Evolutionary conservation across 176 grass and related monocot genomes (phyloP), one percentile per base, ranked within the genome.

Genomic region (Cenchrus americanus): DNA sequence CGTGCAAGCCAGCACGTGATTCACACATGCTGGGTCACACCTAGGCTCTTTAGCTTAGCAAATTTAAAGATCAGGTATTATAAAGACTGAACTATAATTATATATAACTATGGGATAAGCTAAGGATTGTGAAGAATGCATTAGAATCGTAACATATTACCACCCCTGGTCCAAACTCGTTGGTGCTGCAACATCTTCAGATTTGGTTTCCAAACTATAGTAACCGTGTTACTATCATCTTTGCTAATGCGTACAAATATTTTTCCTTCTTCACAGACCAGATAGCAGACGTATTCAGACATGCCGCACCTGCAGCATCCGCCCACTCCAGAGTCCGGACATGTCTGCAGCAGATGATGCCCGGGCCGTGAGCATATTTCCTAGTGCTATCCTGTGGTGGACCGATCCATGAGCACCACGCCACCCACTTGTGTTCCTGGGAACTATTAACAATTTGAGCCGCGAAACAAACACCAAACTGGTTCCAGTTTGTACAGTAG

Each of bases 391-490:
- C 26, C 61, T 68, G 48, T 41, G 13, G 48, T 41, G 13, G 22
- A 53, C 24, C 48, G 10, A 27, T 60, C 41, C 61, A 32, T 22
- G 23, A 26, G 48, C 86, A 71, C 46, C 7, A 62, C 41, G 17
- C 14, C 10, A 14, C 43, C 58, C 52, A 47, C 81, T 70, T 52
- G 7, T 72, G 37, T 60, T 66, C 26, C 74, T 65, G 55, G 65
- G 74, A 71, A 66, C 26, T 88, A 83, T 88, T 73, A 66, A 88
- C 80, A 88, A 66, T 73, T 32, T 55, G 58, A 57, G 46, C 42
- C 44, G 4, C 82, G 53, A 62, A 70, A 71, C 73, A 62, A 62
- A 52, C 34, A 71, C 32, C 42, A 57, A 46, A 76, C 57, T 1
- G 5, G 58, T 59, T 78, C 40, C 40, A 12, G 48, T 55, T 77